Percentiles rank a stretch among this genome's conserved stretches.
phyloP scores from a whole-genome alignment of 1,284 basidiomycete species.

The Athelia psychrophila region DNA sequence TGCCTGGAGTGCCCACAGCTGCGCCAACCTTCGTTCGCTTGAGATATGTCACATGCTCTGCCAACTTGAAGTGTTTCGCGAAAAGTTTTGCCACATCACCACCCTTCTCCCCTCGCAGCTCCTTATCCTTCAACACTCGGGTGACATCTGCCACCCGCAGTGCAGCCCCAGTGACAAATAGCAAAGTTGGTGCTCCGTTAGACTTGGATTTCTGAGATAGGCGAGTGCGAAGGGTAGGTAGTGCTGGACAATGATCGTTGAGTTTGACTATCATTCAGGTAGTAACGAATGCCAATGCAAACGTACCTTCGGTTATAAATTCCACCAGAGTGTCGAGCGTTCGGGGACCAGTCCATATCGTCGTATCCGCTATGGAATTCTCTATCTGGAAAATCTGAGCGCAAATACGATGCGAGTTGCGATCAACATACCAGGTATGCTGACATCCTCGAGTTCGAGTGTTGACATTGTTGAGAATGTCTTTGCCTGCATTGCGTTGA shows the following conservation, averaged over 20 bases:
- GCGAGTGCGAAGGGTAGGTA: conserved; percentile 67
- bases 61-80: conserved; percentile 82
- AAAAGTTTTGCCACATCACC: conserved; percentile 85
- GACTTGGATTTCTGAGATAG: conserved; percentile 70
- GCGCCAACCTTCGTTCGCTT: conserved; percentile 71
- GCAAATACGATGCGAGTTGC: neutral
- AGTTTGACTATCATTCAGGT: neutral
- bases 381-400: conserved; percentile 51
- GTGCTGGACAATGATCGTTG: conserved; percentile 36
- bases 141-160: conserved; percentile 78
- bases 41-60: conserved; percentile 76
- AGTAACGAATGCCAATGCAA: conserved; percentile 1
- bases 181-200: conserved; percentile 73
- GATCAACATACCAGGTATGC: conserved; percentile 60
- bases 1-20: conserved; percentile 80
- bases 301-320: conserved; percentile 69
- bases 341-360: conserved; percentile 64
- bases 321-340: conserved; percentile 65
- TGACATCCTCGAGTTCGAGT: conserved; percentile 71
- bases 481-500: conserved; percentile 61
- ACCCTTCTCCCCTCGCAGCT: conserved; percentile 70
- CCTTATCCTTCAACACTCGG: conserved; percentile 64
- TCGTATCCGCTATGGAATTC: conserved; percentile 70
- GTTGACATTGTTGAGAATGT: conserved; percentile 60
- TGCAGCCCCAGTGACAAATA: conserved; percentile 76